Evolutionary conservation across 495 filamentous ascomycete genomes (phyloP).

Genomic region (Penicillium canariense): DNA sequence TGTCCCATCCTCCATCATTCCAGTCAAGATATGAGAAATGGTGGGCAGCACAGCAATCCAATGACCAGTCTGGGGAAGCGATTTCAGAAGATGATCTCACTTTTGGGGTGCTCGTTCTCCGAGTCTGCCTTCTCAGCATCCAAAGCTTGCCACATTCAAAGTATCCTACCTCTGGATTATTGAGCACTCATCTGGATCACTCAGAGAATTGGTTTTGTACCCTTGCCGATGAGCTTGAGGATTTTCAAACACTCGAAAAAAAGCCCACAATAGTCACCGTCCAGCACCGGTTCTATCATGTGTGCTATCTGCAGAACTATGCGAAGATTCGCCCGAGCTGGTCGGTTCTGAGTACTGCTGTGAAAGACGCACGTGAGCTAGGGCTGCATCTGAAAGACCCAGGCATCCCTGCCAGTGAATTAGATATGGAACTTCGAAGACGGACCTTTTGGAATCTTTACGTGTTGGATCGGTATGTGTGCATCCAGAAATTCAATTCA

Average conservation of each 20-base stretch:
- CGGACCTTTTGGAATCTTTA: slow-evolving; percentile 22
- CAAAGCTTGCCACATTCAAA: slow-evolving; percentile 18
- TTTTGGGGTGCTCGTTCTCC: slow-evolving; percentile 21
- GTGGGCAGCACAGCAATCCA: slow-evolving; percentile 13
- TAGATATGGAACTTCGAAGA: slow-evolving; percentile 20
- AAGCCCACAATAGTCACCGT: slow-evolving; percentile 14
- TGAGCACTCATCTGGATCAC: slow-evolving; percentile 2
- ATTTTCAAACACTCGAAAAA: background rate
- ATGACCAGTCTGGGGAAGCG: background rate
- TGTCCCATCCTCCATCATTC: slow-evolving; percentile 13
- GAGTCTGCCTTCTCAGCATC: slow-evolving; percentile 18
- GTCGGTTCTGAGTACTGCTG: slow-evolving; percentile 13
- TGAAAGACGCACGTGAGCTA: slow-evolving; percentile 21
- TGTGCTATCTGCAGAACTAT: slow-evolving; percentile 15
- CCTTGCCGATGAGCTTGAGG: slow-evolving; percentile 15
- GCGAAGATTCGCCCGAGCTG: slow-evolving; percentile 16
- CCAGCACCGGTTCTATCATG: slow-evolving; percentile 17
- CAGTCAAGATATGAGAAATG: slow-evolving; percentile 14
- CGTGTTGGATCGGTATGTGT: slow-evolving; percentile 20
- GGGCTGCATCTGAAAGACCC: slow-evolving; percentile 18
- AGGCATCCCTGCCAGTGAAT: slow-evolving; percentile 7
- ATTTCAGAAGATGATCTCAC: slow-evolving; percentile 15
- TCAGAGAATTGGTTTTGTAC: slow-evolving; percentile 15
- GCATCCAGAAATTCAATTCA: background rate
- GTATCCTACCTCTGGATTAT: slow-evolving; percentile 12